Evolutionary conservation across 1,139 yeast species (phyloP), one percentile per base, ranked within the genome.

Genomic region (Magnusiomyces paraingens): DNA sequence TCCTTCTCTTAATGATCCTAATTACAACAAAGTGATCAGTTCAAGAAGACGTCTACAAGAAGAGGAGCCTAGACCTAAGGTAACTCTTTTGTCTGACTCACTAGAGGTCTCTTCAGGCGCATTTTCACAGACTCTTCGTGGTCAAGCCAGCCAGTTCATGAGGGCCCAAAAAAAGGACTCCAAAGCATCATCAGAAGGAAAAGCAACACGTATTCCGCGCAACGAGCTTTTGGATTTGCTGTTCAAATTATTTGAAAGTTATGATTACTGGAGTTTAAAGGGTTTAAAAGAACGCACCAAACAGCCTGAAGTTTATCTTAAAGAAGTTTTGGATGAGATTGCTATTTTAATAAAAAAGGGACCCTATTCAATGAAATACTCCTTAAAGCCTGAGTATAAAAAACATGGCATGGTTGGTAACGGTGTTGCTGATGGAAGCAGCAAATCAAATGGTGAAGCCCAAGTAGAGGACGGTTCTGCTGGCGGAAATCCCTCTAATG

Each of bases 241-340:
- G 60, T 93, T 94, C 79, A 79, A 87, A 62, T 76, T 93, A 62
- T 93, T 93, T 70, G 97, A 90, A 68, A 95, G 91, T 69, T 90
- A 87, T 69, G 98, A 93, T 67, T 93, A 91, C 70, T 93, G 99
- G 99, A 84, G 95, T 11, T 78, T 93, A 77, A 90, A 90, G 70
- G 97, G 97, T 41, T 75, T 93, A 58, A 86, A 90, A 67, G 99
- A 93, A 68, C 80, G 96, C 63, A 90, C 98, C 1, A 84, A 85
- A 65, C 99, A 93, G 73, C 99, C 99, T 0, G 99, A 94, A 68
- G 84, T 87, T 2, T 94, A 88, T 68, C 75, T 93, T 61, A 90
- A 93, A 66, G 97, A 91, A 67, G 86, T 93, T 53, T 75, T 93
- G 52, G 99, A 93, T 58, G 82, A 87, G 50, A 89, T 93, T 67